phyloP scores from a whole-genome alignment of 257 asterid genomes.

The Hygrophila difformis region DNA sequence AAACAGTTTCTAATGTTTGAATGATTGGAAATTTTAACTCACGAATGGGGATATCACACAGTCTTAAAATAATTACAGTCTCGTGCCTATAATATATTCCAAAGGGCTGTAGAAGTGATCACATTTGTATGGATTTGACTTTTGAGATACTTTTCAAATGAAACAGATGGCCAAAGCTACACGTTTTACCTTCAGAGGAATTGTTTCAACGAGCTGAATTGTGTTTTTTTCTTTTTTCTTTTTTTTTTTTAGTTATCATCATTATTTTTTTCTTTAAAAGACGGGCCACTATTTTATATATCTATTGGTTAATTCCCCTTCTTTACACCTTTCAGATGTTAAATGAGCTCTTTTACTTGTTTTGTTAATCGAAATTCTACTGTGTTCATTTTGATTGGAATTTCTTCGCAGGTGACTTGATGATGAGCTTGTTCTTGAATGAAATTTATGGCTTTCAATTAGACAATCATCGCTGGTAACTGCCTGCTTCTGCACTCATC shows the following conservation, averaged over 20 bases:
- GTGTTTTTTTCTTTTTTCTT: not conserved
- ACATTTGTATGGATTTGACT: too few relatives aligned
- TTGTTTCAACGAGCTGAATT: too few relatives aligned
- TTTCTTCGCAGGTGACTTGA: slow-evolving; percentile 60
- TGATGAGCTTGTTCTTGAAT: slow-evolving; percentile 97
- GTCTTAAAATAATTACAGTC: too few relatives aligned
- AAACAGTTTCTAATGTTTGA: too few relatives aligned
- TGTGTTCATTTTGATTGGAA: slow-evolving; percentile 14
- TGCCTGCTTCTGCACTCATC: not conserved
- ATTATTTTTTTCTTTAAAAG: too few relatives aligned
- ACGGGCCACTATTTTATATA: not conserved
- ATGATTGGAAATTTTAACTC: too few relatives aligned
- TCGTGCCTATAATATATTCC: too few relatives aligned
- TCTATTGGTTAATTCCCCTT: slow-evolving; percentile 7
- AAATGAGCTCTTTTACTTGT: slow-evolving; percentile 2
- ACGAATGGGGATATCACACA: too few relatives aligned
- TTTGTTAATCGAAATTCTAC: slow-evolving; percentile 1
- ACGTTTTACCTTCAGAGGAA: too few relatives aligned
- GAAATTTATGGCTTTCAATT: slow-evolving; percentile 96
- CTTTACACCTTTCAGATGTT: slow-evolving; percentile 1
- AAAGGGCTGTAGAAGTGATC: too few relatives aligned
- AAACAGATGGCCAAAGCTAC: too few relatives aligned
- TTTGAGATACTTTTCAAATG: too few relatives aligned
- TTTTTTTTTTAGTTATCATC: not conserved
- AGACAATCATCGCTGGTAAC: slow-evolving; percentile 91